phyloP scores from a whole-genome alignment of 495 filamentous ascomycete genomes.

The Podospora anserina region DNA sequence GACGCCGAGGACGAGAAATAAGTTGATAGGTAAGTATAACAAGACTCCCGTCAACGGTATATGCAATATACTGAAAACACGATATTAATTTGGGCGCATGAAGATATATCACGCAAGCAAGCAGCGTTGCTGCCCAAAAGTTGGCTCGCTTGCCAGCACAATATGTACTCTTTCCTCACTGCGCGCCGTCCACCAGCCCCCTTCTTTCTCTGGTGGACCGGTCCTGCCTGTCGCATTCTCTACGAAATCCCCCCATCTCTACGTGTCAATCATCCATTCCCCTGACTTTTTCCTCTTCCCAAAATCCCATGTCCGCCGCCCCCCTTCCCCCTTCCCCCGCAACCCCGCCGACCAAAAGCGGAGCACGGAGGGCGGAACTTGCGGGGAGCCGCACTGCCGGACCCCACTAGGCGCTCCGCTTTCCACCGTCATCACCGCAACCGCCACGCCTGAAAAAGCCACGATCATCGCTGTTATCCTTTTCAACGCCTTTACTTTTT shows the following conservation, averaged over 20 bases:
- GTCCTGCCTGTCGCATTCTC: background rate
- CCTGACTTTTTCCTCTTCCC: background rate
- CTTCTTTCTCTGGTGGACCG: too few species aligned
- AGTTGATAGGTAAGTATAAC: background rate
- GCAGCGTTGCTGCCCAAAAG: background rate
- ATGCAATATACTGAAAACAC: background rate
- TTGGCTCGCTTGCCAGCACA: background rate
- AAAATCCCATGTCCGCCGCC: background rate
- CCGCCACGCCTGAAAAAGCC: too few species aligned
- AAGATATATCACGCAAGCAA: background rate
- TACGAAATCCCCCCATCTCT: background rate
- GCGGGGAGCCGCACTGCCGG: background rate
- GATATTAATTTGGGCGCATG: background rate
- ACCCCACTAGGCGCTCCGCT: background rate
- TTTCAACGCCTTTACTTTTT: too few species aligned
- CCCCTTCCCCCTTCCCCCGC: background rate
- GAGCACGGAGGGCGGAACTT: background rate
- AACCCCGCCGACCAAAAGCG: background rate
- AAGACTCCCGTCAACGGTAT: background rate
- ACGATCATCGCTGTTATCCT: too few species aligned
- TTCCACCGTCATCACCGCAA: background rate
- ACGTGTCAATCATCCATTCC: background rate
- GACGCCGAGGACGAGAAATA: too few species aligned
- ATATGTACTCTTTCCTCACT: background rate
- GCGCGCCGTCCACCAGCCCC: background rate